A percentile compares a stretch with the other conserved stretches of the same genome.
Conservation (phyloP, 2,329 filamentous ascomycete genomes). For the Gaeumannomyces sp. region DNA sequence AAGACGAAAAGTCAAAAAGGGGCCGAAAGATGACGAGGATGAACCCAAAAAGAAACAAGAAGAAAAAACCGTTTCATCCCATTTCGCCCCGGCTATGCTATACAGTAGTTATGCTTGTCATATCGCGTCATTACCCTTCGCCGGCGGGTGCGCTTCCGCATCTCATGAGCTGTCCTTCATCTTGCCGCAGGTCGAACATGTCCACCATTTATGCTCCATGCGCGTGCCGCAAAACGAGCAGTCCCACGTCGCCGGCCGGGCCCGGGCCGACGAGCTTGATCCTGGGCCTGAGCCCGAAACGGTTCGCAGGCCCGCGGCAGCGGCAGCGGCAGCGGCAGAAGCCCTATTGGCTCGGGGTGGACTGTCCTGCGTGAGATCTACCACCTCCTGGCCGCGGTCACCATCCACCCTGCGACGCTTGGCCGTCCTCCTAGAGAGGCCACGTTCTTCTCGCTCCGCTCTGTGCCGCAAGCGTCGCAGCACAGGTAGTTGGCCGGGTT, state of each 20-base stretch:
- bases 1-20: not conserved
- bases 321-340: not conserved
- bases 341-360: not conserved
- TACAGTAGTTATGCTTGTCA: not conserved
- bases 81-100: not conserved
- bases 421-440: conserved; percentile 11
- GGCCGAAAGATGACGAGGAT: not conserved
- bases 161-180: conserved; percentile 43
- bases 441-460: conserved; percentile 28
- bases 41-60: not conserved
- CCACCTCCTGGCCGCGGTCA: conserved; percentile 6
- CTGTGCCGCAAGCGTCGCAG: conserved; percentile 51
- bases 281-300: not conserved
- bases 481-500: conserved; percentile 45
- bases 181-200: conserved; percentile 46
- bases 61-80: not conserved
- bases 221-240: conserved; percentile 45
- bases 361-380: conserved; percentile 4
- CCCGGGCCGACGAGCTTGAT: conserved; percentile 7
- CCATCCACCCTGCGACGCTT: conserved; percentile 5
- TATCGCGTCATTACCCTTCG: no score
- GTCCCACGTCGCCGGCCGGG: conserved; percentile 16
- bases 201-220: conserved; percentile 52
- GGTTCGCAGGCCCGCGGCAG: not conserved
- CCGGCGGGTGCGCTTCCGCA: not conserved